Conservation (phyloP, 495 filamentous ascomycete genomes). For the Neurospora discreta region DNA sequence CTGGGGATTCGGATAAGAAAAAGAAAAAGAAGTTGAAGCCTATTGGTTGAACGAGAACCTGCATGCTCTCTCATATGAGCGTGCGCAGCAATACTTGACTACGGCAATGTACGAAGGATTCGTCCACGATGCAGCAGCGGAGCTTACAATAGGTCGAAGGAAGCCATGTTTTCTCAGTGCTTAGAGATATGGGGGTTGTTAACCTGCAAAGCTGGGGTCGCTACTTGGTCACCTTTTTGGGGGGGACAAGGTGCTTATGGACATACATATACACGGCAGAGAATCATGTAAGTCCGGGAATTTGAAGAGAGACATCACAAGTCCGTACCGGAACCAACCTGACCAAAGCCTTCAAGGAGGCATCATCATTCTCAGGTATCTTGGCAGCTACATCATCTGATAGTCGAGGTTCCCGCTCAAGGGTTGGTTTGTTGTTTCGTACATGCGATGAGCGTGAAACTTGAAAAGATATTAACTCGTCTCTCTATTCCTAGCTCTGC, state of each 20-base stretch:
- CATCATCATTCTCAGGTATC: not conserved
- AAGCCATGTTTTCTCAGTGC: not conserved
- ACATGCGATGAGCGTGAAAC: not conserved
- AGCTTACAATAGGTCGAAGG: not conserved
- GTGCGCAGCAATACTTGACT: not conserved
- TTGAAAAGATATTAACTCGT: not conserved
- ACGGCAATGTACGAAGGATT: not conserved
- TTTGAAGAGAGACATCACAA: not conserved
- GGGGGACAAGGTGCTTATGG: not conserved
- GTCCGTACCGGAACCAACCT: not conserved
- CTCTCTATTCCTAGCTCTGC: not conserved
- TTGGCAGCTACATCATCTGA: not conserved
- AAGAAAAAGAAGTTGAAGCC: conserved; percentile 80
- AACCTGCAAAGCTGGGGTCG: not conserved
- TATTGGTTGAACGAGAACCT: conserved; percentile 26
- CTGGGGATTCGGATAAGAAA: conserved; percentile 65
- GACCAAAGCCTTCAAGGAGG: not conserved
- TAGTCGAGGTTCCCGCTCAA: not conserved
- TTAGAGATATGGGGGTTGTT: not conserved
- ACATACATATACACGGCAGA: not conserved
- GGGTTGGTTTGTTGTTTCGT: not conserved
- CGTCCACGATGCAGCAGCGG: not conserved
- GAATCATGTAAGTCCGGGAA: not conserved
- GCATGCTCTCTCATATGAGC: not conserved
- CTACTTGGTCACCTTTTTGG: not conserved